Base-by-base conservation (phyloP, 768 basidiomycete species). In the Pleurotus cornucopiae region DNA sequence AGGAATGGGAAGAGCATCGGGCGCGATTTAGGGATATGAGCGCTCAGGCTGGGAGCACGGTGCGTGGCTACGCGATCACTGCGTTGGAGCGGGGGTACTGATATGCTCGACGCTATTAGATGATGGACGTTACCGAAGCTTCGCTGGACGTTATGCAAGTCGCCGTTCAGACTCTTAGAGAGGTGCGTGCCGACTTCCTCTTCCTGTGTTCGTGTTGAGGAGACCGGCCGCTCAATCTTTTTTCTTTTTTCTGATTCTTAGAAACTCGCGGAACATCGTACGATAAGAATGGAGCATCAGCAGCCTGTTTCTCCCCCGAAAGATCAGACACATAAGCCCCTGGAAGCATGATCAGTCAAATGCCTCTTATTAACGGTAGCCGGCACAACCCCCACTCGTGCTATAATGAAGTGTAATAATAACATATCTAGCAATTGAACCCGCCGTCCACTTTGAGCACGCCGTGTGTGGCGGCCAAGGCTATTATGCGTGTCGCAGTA, bases 21-120 rank as follows among this genome's bases (percentile, higher is more conserved):
- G 51, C 51, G 38, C 51, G 51, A 21, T 52, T 52, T 37, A 52
- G 51, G n/a, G 51, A 39, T 7, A 52, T 52, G 51, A 52, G 51
- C 40, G 20, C 37, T 5, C 51, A 52, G n/a, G 51, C 51, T 2
- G 51, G 51, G 4, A 39, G 39, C 5, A 52, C 51, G 51, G 51
- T 52, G 21, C n/a, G 37, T 23, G 21, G 14, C 21, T 13, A 39
- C 25, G 37, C 38, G 13, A 20, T n/a, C 14, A 1, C 14, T 11
- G n/a, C n/a, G 16, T 26, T 11, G 7, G 30, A 2, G 37, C 12
- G 1, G 6, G 26, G 11, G 6, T 52, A 13, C 21, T 14, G 38
- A 39, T 11, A 41, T 14, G 11, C 38, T 18, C 21, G 23, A 9
- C 7, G 20, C 1, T 40, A 11, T 34, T 3, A 52, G 51, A 40